Base-by-base conservation (phyloP, 2,329 filamentous ascomycete species). In the Helicocarpus griseus region DNA sequence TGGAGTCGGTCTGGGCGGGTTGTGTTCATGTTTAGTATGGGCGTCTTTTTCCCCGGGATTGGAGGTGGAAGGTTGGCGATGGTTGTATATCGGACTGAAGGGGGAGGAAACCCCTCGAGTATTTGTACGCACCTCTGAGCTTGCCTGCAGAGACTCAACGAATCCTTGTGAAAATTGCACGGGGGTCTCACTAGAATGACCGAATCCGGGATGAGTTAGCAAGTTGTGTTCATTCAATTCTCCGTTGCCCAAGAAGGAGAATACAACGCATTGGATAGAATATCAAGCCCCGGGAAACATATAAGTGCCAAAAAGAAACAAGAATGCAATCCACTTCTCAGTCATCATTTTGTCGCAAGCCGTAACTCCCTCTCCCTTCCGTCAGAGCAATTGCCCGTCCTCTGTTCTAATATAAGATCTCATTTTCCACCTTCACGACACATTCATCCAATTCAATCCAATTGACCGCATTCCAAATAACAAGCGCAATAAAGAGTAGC, bases 141-240 rank as follows among this genome's bases (percentile, higher is more conserved):
- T 95, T 56, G 82, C 80, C 69, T 95, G 88, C 55, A 97, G 77
- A 55, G 84, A 82, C 63, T 95, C 84, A 63, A 94, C 78, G 63
- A 96, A 77, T 65, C 87, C 83, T 65, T 87, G 83, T 59, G 89
- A 95, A 69, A 95, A 85, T 60, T 78, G 76, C 56, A 85, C 77
- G 55, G 82, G 81, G 39, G 79, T 75, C 59, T 81, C 75, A 63
- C 79, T 83, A 62, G 17, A 54, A 19, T 59, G 68, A 64, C 65
- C 55, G 56, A 65, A 70, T 59, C 58, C 65, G 53, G 61, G 61
- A 57, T 49, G 56, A 54, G 55, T 53, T 47, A 39, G 40, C 51
- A 24, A 43, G 33, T 49, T 43, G 24, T 21, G 41, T 38, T 54
- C 50, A 48, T 54, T 58, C 39, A 6, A n/a, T n/a, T 45, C 43